Evolutionary conservation across 441 rosid species (phyloP).

Genomic region (Eutrema salsugineum): DNA sequence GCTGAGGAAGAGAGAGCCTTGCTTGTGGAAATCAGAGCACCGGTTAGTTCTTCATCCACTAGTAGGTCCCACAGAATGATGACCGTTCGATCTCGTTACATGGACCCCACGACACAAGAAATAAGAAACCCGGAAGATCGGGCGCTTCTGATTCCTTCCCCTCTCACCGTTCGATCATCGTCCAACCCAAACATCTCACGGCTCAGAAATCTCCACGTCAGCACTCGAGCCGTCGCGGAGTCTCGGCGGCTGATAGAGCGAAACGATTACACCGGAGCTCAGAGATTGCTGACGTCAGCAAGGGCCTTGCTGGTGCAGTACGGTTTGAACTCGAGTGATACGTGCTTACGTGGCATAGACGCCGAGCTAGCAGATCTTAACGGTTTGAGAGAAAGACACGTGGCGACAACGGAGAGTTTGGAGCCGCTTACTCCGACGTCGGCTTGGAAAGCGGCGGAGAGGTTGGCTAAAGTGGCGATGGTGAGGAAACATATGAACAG

Average conservation of each 20-base stretch:
- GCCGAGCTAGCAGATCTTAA: conserved; percentile 63
- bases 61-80: conserved; percentile 50
- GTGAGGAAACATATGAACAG: conserved; percentile 90
- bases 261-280: conserved; percentile 53
- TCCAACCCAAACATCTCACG: conserved; percentile 46
- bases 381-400: conserved; percentile 35
- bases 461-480: conserved; percentile 84
- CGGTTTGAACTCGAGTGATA: conserved; percentile 24
- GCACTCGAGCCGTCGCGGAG: conserved; percentile 68
- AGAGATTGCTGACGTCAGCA: conserved; percentile 68
- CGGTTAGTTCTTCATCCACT: conserved; percentile 5
- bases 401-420: conserved; percentile 22
- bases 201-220: conserved; percentile 68
- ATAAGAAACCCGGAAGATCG: conserved; percentile 42
- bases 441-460: conserved; percentile 93
- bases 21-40: conserved; percentile 28
- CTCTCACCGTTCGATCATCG: conserved; percentile 51
- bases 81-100: conserved; percentile 60
- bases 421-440: conserved; percentile 87
- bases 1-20: conserved; percentile 29
- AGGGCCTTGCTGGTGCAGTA: conserved; percentile 56
- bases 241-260: conserved; percentile 63
- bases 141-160: conserved; percentile 43
- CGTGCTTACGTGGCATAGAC: conserved; percentile 47
- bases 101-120: conserved; percentile 53